Conservation (phyloP, 768 basidiomycete genomes). For the Suillus plorans region DNA sequence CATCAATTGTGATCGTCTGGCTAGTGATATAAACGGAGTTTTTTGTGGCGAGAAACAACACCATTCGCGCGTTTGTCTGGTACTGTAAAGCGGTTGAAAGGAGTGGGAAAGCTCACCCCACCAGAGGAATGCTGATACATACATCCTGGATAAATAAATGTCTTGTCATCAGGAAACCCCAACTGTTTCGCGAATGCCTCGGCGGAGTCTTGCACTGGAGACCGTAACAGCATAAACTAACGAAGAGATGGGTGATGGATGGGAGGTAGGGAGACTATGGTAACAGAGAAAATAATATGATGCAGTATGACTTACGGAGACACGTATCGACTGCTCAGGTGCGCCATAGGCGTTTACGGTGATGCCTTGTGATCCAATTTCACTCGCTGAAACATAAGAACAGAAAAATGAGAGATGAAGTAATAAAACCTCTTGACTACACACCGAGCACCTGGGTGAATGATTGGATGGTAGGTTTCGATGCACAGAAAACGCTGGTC, state of each 20-base stretch:
- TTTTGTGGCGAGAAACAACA: slow-evolving; percentile 31
- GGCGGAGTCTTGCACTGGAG: background rate
- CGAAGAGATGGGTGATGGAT: too few species aligned
- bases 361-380: background rate
- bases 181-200: background rate
- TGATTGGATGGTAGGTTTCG: background rate
- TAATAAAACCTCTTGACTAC: too few species aligned
- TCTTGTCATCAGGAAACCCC: background rate
- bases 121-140: background rate
- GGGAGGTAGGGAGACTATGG: too few species aligned
- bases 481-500: too few species aligned
- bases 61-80: slow-evolving; percentile 17
- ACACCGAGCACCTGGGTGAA: too few species aligned
- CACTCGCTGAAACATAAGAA: background rate
- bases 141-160: background rate
- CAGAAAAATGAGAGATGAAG: background rate
- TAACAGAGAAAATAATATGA: background rate
- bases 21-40: slow-evolving; percentile 30
- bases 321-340: background rate
- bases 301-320: background rate
- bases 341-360: background rate
- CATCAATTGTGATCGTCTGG: slow-evolving; percentile 5
- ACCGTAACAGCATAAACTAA: background rate
- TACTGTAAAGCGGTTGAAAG: background rate
- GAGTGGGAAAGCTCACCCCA: background rate